A percentile compares a stretch with the other conserved stretches of the same genome.
phyloP scores from a whole-genome alignment of 805 yeast genomes.

The Saturnispora diversa region DNA sequence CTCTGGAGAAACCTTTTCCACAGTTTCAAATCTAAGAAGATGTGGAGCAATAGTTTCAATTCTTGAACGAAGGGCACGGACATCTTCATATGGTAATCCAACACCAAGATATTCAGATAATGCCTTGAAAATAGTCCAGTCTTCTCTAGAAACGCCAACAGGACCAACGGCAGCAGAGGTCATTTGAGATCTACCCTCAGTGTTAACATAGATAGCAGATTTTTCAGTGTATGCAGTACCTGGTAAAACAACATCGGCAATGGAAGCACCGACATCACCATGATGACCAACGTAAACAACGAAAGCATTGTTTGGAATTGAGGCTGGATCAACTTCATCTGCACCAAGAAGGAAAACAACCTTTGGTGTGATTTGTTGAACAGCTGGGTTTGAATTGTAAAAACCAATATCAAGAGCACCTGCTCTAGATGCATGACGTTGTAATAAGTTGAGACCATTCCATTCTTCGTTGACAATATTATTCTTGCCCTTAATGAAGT shows the following conservation, averaged over 20 bases:
- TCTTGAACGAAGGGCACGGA: constrained; percentile 58
- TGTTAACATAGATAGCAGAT: constrained; percentile 75
- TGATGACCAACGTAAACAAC: constrained; percentile 89
- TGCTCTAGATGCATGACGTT: constrained; percentile 79
- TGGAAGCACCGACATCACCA: constrained; percentile 83
- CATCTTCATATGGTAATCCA: constrained; percentile 69
- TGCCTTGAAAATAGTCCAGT: constrained; percentile 83
- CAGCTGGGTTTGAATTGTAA: constrained; percentile 41
- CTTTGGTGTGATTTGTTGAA: constrained; percentile 50
- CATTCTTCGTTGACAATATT: constrained; percentile 64
- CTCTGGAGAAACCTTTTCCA: constrained; percentile 59
- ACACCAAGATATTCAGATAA: constrained; percentile 67
- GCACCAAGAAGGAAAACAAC: constrained; percentile 77
- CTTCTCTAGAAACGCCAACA: constrained; percentile 87
- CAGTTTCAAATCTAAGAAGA: constrained; percentile 62
- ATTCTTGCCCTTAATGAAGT: constrained; percentile 45
- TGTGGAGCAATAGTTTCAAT: constrained; percentile 75
- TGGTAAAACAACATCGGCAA: constrained; percentile 81
- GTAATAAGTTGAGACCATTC: constrained; percentile 76
- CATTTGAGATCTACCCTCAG: constrained; percentile 81
- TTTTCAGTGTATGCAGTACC: constrained; percentile 88
- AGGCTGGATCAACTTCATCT: constrained; percentile 62
- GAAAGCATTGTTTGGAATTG: constrained; percentile 76
- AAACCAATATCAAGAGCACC: constrained; percentile 86
- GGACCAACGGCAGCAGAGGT: constrained; percentile 83